Evolutionary conservation across 1,139 yeast species (phyloP).

Genomic region (Saccharomyces hybrid): DNA sequence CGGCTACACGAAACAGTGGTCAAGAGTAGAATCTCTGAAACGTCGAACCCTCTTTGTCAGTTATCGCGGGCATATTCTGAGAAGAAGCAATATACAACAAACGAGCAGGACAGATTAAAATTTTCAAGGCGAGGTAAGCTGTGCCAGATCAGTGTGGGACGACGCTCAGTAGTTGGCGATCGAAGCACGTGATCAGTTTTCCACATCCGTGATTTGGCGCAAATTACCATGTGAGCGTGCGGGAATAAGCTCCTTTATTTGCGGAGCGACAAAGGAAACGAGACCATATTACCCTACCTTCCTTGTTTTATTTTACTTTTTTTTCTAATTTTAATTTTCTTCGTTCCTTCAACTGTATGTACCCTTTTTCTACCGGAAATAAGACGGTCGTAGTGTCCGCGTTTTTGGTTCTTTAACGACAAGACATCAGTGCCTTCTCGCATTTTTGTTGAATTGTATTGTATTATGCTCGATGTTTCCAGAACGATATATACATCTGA

Average conservation of each 20-base stretch:
- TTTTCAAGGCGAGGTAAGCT: neutral
- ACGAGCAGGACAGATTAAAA: too few species aligned
- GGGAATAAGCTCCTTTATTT: neutral
- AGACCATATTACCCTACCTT: neutral
- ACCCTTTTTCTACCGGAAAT: neutral
- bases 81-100: neutral
- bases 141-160: too few species aligned
- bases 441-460: neutral
- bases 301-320: too few species aligned
- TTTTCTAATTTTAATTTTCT: neutral
- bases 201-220: neutral
- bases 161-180: too few species aligned
- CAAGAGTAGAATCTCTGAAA: neutral
- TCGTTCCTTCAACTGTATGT: neutral
- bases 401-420: neutral
- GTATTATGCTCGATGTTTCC: neutral
- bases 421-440: neutral
- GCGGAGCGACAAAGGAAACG: neutral
- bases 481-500: neutral
- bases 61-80: neutral
- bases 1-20: neutral
- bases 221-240: neutral
- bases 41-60: neutral
- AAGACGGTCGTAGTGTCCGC: neutral
- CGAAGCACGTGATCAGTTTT: too few species aligned